Percentiles rank a stretch among this genome's conserved stretches.
Conservation (phyloP, 768 basidiomycete species). For the Hortiboletus flavorubellus region DNA sequence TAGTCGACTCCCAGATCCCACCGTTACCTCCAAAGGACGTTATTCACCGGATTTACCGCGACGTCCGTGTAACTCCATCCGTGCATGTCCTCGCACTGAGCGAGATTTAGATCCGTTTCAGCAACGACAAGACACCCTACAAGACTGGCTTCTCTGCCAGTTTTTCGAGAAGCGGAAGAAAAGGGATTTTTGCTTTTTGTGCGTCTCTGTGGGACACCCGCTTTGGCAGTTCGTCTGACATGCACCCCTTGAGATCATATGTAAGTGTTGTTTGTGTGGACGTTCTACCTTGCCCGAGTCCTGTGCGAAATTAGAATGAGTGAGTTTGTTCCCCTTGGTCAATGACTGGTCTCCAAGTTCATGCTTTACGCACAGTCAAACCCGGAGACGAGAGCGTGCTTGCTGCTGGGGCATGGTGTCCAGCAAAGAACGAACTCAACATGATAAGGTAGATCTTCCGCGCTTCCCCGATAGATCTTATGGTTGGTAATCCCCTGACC, state of each 20-base stretch:
- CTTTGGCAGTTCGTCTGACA: neutral
- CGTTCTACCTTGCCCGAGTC: neutral
- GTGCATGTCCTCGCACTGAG: conserved; percentile 5
- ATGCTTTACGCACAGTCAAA: conserved; percentile 43
- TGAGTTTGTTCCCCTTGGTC: conserved; percentile 5
- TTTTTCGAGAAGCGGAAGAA: conserved; percentile 85
- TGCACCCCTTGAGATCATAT: conserved; percentile 23
- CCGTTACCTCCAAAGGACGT: conserved; percentile 88
- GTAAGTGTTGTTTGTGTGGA: conserved; percentile 4
- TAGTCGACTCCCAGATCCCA: conserved; percentile 81
- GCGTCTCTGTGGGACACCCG: conserved; percentile 29
- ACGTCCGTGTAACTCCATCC: conserved; percentile 41
- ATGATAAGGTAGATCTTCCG: conserved; percentile 56
- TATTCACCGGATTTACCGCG: conserved; percentile 90
- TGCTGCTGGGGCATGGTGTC: conserved; percentile 80
- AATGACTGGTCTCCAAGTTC: neutral
- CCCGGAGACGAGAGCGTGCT: conserved; percentile 67
- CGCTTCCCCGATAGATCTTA: neutral
- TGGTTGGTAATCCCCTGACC: neutral
- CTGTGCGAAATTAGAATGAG: conserved; percentile 15
- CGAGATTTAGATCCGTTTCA: conserved; percentile 68
- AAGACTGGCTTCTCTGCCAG: conserved; percentile 78
- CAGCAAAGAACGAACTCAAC: conserved; percentile 73
- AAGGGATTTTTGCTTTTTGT: conserved; percentile 89
- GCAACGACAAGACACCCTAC: conserved; percentile 95